These are phyloP conservation scores for Colletotrichum gloeosporioides DNA, from an alignment of 2,329 filamentous ascomycete genomes.

Conservation along the genomic window DNA sequence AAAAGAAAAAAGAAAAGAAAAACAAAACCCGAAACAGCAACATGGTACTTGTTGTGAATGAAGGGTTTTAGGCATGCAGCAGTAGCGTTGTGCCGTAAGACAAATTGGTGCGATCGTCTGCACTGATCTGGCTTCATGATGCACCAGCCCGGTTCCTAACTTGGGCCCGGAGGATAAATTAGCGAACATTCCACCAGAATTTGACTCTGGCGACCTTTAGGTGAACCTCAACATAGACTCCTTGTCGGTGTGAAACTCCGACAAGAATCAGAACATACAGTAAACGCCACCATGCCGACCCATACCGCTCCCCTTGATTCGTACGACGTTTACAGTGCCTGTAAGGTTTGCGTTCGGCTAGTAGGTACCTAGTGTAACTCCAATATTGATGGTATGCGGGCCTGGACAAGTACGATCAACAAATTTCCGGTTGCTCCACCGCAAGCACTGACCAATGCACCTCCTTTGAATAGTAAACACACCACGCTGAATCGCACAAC, in stretches of 20 bases:
- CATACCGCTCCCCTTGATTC: not conserved
- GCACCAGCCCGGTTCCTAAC: not conserved
- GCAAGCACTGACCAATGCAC: not conserved
- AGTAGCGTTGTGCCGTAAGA: not conserved
- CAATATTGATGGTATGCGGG: not conserved
- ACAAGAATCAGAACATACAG: not conserved
- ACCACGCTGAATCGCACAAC: not conserved
- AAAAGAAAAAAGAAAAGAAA: too few species aligned
- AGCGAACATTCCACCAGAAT: not conserved
- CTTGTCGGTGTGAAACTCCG: not conserved
- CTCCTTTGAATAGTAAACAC: not conserved
- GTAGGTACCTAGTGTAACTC: not conserved
- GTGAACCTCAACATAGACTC: not conserved
- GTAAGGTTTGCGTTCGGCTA: not conserved
- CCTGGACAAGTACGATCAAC: not conserved
- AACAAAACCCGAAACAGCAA: not conserved
- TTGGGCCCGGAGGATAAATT: not conserved
- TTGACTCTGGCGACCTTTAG: not conserved
- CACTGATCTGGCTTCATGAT: not conserved
- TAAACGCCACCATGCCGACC: not conserved
- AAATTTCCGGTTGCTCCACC: not conserved
- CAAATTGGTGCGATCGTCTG: not conserved
- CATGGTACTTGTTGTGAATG: not conserved
- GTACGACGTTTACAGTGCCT: accelerated
- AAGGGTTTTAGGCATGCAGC: not conserved